Evolutionary conservation across 1,139 yeast species (phyloP), one percentile per base, ranked within the genome.

Genomic region (Yamadazyma trypodendri): DNA sequence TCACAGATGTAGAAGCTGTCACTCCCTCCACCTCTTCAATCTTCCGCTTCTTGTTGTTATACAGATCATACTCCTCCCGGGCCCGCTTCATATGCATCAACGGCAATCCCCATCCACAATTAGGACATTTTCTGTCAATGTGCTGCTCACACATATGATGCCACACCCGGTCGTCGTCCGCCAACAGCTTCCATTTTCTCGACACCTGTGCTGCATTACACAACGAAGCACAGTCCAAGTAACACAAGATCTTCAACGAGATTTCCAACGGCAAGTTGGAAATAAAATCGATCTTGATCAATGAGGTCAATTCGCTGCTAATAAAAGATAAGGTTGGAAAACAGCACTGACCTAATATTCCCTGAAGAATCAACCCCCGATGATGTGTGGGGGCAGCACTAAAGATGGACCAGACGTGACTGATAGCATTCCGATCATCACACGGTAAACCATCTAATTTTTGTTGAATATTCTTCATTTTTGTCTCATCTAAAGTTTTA

Each of bases 91-190:
- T 84, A 51, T 83, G 88, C 78, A 92, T 77, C 44, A 92, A 66
- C 2, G 98, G 98, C 49, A 92, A 70, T 5, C 98, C 98, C 98
- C 98, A 92, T 9, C 98, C 98, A 68, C 98, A 92, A 57, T 87
- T 88, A 31, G 97, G 96, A 63, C 98, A 92, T 60, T 92, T 92
- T 43, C 95, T 73, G 61, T 92, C 98, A 41, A 92, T 92, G 58
- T 92, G 98, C 61, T 92, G 98, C 59, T 89, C 96, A 60, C 98
- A 92, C 92, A 92, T 84, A 50, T 92, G 89, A 58, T 92, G 95
- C 98, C 98, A 92, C 6, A 92, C 97, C 38, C 95, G 67, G 55
- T 92, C 97, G 58, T 90, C 97, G 60, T 92, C 97, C 1, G 98
- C 97, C 39, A 92, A 66, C 37, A 70, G 68, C 54, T 86, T 81